Evolutionary conservation across 345 rosid genomes (phyloP).

Genomic region (Syzygium grande): DNA sequence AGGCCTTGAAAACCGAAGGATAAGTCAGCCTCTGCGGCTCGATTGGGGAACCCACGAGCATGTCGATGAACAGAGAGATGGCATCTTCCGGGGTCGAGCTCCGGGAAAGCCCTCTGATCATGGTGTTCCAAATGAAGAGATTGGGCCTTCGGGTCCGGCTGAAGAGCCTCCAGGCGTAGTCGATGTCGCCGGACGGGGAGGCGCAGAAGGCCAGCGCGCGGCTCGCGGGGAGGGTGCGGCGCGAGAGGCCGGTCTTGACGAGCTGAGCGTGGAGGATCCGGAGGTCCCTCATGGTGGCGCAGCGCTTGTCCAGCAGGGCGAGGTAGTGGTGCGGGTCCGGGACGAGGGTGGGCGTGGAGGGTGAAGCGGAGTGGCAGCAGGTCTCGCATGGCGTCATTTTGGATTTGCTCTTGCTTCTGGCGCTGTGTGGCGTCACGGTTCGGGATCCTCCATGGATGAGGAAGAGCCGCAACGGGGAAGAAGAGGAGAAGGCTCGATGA

Average conservation of each 20-base stretch:
- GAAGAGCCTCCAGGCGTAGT: constrained; percentile 54
- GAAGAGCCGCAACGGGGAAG: neutral
- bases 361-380: constrained; percentile 4
- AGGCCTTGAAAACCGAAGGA: constrained; percentile 80
- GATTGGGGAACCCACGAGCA: constrained; percentile 31
- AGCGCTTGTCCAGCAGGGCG: constrained; percentile 37
- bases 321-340: constrained; percentile 27
- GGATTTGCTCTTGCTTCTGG: neutral
- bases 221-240: constrained; percentile 43
- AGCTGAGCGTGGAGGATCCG: constrained; percentile 52
- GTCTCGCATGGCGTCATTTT: constrained; percentile 13
- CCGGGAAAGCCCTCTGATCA: constrained; percentile 62
- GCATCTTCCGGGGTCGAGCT: constrained; percentile 52
- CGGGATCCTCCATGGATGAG: neutral
- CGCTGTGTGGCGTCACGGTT: neutral
- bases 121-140: constrained; percentile 61
- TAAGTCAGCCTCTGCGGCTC: constrained; percentile 64
- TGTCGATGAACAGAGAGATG: constrained; percentile 40
- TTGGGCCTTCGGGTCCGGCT: constrained; percentile 35
- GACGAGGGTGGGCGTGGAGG: constrained; percentile 22
- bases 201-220: constrained; percentile 60
- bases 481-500: neutral
- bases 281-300: constrained; percentile 53
- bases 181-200: constrained; percentile 48
- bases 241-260: constrained; percentile 57